These are phyloP conservation scores for Metahyphopichia silvanorum DNA, from an alignment of 805 yeast species.

Conservation along the genomic window DNA sequence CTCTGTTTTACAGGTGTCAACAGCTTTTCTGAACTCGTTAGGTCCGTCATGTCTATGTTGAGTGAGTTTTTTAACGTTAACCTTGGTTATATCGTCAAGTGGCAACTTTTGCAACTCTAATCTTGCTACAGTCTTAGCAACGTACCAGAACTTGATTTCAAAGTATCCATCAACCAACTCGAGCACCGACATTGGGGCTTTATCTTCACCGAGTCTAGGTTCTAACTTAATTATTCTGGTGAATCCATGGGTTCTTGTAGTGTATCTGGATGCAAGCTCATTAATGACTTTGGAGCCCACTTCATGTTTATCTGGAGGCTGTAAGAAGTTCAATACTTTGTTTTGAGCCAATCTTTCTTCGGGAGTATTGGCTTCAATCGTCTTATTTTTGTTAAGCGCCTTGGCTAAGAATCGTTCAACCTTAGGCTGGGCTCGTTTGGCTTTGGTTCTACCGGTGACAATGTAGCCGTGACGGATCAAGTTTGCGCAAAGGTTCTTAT, in stretches of 20 bases:
- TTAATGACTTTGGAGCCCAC: slow-evolving; percentile 60
- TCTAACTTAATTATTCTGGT: slow-evolving; percentile 83
- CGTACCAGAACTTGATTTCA: slow-evolving; percentile 72
- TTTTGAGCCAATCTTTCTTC: slow-evolving; percentile 4
- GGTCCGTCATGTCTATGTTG: slow-evolving; percentile 48
- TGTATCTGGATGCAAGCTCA: slow-evolving; percentile 63
- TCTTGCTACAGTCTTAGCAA: slow-evolving; percentile 85
- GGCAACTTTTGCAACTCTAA: slow-evolving; percentile 59
- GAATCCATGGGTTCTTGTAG: slow-evolving; percentile 70
- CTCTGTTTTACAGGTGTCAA: slow-evolving; percentile 44
- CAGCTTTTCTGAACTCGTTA: slow-evolving; percentile 54
- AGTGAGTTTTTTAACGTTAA: slow-evolving; percentile 53
- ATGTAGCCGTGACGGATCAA: slow-evolving; percentile 42
- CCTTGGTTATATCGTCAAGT: slow-evolving; percentile 46
- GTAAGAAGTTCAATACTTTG: slow-evolving; percentile 29
- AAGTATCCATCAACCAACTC: slow-evolving; percentile 71
- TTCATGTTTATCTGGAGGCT: slow-evolving; percentile 46
- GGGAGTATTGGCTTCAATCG: slow-evolving; percentile 5
- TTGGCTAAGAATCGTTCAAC: slow-evolving; percentile 35
- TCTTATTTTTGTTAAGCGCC: slow-evolving; percentile 25
- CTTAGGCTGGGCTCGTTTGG: slow-evolving; percentile 41
- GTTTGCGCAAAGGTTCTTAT: slow-evolving; percentile 42
- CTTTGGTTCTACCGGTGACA: slow-evolving; percentile 41
- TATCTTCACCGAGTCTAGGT: slow-evolving; percentile 78
- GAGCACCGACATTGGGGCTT: slow-evolving; percentile 82